These are phyloP conservation scores for Bjerkandera adusta DNA, from an alignment of 1,284 basidiomycete genomes.

Conservation along the genomic window DNA sequence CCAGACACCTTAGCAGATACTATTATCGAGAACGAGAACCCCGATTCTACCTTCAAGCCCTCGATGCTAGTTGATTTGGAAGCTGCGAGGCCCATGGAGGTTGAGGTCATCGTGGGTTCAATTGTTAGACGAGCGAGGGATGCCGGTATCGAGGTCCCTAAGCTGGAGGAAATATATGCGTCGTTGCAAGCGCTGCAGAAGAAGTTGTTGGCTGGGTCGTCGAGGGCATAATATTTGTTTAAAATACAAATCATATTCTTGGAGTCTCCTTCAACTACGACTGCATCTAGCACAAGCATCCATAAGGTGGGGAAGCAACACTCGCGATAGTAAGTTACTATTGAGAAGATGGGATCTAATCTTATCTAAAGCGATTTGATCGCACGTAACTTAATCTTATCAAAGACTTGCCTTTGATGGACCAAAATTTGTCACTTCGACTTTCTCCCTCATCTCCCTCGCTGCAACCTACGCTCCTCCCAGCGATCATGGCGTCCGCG, in stretches of 20 bases:
- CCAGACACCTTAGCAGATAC: conserved; percentile 28
- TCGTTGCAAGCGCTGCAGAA: conserved; percentile 24
- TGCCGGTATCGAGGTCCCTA: conserved; percentile 33
- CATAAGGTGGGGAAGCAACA: too few species aligned
- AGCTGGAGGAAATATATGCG: conserved; percentile 25
- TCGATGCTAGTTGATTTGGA: conserved; percentile 59
- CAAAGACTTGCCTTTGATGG: not conserved
- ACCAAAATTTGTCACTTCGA: conserved; percentile 4
- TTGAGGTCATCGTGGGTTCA: conserved; percentile 64
- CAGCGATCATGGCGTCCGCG: not conserved
- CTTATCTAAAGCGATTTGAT: not conserved
- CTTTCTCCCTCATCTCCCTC: conserved; percentile 1
- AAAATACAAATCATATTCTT: too few species aligned
- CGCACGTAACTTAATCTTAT: conserved; percentile 3
- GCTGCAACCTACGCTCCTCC: not conserved
- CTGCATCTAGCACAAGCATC: too few species aligned
- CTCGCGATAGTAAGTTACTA: too few species aligned
- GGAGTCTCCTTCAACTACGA: too few species aligned
- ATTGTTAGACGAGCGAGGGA: conserved; percentile 52
- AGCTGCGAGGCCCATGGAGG: conserved; percentile 55
- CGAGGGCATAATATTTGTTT: not conserved
- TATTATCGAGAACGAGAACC: conserved; percentile 28
- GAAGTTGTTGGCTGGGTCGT: conserved; percentile 15
- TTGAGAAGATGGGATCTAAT: conserved; percentile 4
- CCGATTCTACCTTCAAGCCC: conserved; percentile 30